Percentiles rank a stretch among this genome's conserved stretches.
These are phyloP conservation scores for Amauroascus verrucosus DNA, from an alignment of 2,329 filamentous ascomycete species.

Conservation along the genomic window DNA sequence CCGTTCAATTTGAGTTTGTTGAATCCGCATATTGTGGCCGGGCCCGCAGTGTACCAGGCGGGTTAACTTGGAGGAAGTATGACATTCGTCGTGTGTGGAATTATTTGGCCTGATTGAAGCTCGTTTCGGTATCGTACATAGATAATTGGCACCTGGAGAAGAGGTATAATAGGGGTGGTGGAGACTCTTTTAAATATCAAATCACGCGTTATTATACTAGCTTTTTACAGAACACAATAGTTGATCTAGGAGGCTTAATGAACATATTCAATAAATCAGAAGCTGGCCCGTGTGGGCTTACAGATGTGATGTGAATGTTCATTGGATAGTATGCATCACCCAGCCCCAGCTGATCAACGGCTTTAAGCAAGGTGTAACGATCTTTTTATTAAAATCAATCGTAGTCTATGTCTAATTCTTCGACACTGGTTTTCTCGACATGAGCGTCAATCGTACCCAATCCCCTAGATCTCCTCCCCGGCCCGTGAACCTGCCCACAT, in stretches of 20 bases:
- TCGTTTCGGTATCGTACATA: not conserved
- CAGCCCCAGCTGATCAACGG: no score
- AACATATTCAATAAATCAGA: no score
- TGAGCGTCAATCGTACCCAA: conserved; percentile 12
- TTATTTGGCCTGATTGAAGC: not conserved
- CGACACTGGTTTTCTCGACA: conserved; percentile 7
- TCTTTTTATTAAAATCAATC: no score
- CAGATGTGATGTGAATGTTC: no score
- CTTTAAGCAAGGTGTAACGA: no score
- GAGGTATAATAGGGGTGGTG: not conserved
- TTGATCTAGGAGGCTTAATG: no score
- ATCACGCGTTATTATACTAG: no score
- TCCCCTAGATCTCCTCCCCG: conserved; percentile 9
- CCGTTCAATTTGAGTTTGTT: conserved; percentile 65
- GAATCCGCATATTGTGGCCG: conserved; percentile 65
- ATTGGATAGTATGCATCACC: no score
- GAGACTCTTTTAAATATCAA: no score
- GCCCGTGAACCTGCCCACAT: conserved; percentile 10
- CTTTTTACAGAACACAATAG: no score
- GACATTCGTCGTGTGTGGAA: not conserved
- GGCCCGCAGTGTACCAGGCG: conserved; percentile 63
- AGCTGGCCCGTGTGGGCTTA: no score
- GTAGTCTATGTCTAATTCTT: not conserved
- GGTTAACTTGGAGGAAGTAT: conserved; percentile 41
- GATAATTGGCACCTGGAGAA: not conserved